Conservation (phyloP, 345 rosid species). For the Cardamine chenopodiifolia region DNA sequence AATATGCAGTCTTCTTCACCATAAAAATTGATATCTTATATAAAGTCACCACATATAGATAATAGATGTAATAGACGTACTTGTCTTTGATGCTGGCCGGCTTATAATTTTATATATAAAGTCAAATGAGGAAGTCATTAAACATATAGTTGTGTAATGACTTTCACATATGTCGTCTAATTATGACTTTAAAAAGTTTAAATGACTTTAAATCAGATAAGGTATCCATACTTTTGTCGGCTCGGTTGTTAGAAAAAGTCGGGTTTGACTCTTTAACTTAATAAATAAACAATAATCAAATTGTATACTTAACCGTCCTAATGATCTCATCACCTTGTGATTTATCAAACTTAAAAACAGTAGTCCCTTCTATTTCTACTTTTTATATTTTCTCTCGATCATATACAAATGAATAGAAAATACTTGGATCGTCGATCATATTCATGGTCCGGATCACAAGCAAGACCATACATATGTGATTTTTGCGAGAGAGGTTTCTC, state of each 20-base stretch:
- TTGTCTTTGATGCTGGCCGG: background rate
- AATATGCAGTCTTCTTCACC: background rate
- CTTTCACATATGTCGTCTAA: background rate
- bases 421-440: conserved; percentile 39
- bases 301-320: background rate
- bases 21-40: no score
- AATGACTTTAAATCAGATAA: background rate
- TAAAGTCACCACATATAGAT: background rate
- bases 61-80: background rate
- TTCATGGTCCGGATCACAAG: conserved; percentile 40
- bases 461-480: conserved; percentile 60
- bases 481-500: conserved; percentile 92
- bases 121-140: background rate
- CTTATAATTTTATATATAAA: background rate
- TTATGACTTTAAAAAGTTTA: background rate
- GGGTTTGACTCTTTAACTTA: conserved; percentile 13
- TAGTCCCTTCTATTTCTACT: background rate
- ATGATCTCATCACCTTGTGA: background rate
- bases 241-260: conserved; percentile 28
- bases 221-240: background rate
- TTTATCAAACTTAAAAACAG: background rate
- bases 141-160: background rate
- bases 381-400: background rate
- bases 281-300: background rate
- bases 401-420: conserved; percentile 35